Base-by-base conservation (phyloP, 2,329 filamentous ascomycete species). In the Epichloe festucae region DNA sequence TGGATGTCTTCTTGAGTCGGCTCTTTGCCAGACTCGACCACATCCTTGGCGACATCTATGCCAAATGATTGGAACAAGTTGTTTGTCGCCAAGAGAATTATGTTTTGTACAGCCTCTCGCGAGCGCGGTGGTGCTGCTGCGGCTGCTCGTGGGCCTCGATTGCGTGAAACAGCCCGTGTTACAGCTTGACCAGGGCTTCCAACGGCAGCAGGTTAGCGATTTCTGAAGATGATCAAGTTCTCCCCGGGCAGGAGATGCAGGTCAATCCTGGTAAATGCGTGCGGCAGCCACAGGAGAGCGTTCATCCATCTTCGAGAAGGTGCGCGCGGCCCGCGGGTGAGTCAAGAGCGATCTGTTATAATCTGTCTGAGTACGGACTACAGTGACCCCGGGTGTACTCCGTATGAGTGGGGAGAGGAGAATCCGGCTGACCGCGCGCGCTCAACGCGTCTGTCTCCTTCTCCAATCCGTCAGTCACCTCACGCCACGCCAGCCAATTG, bases 41-140 rank as follows among this genome's bases (percentile, higher is more conserved):
- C 42, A n/a, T 52, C 48, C 43, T 48, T 53, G 10, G 39, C 56
- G 0, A 68, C 57, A 44, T 68, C 60, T 23, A 69, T 63, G 5
- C 61, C 60, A 44, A 65, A 67, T 4, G 55, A 58, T 36, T 60
- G 56, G 4, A 66, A 61, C 7, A 67, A 54, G 2, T 62, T 56
- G 27, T 67, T 65, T 17, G 55, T 49, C 61, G 65, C 61, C 11
- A 62, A 56, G 2, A 54, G 54, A 5, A 46, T 38, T 10, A 62
- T 54, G 6, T 49, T 51, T 0, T 15, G 10, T 7, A 60, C 38
- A 14, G 21, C 21, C 21, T 21, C 21, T 23, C 21, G 21, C 21
- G 21, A 23, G 21, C 17, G 17, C 17, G 17, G 17, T 17, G 17
- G 17, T 17, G 17, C 54, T 53, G 2, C 50, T 41, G 2, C 34